Conservation (phyloP, 2,329 filamentous ascomycete species). For the Trichophaea hybrida region DNA sequence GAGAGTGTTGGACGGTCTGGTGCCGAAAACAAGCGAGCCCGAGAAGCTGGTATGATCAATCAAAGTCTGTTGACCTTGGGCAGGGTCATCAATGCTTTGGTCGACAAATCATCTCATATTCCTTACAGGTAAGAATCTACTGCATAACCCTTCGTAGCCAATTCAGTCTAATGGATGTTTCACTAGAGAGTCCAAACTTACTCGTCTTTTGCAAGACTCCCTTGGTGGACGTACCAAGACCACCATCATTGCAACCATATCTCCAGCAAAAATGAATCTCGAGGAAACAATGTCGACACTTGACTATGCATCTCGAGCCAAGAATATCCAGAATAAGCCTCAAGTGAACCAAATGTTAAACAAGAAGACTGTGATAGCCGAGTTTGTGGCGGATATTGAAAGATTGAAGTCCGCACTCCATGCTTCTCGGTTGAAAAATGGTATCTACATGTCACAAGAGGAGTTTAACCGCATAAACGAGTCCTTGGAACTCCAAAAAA, state of each 20-base stretch:
- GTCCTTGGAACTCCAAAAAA: conserved; percentile 75
- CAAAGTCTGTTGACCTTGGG: conserved; percentile 91
- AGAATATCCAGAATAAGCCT: conserved; percentile 97
- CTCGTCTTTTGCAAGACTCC: conserved; percentile 86
- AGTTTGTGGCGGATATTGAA: conserved; percentile 87
- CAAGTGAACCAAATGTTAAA: conserved; percentile 84
- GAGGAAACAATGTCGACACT: conserved; percentile 97
- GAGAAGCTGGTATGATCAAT: conserved; percentile 93
- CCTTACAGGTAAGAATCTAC: conserved; percentile 42
- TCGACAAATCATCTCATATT: conserved; percentile 79
- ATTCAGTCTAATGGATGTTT: conserved; percentile 3
- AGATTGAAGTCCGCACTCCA: conserved; percentile 89
- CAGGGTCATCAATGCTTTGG: conserved; percentile 91
- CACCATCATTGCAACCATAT: conserved; percentile 95
- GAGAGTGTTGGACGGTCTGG: conserved; percentile 96
- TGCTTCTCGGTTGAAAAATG: conserved; percentile 80
- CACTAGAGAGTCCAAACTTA: conserved; percentile 83
- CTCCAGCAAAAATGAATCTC: conserved; percentile 83
- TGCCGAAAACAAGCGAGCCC: conserved; percentile 92
- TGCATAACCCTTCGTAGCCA: not conserved
- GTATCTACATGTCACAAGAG: conserved; percentile 82
- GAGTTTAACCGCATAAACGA: conserved; percentile 81
- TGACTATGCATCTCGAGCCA: conserved; percentile 93
- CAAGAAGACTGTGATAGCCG: conserved; percentile 79
- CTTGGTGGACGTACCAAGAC: conserved; percentile 91